Conservation (phyloP, 352 stramenopile genomes). For the Pythium dissotocum region DNA sequence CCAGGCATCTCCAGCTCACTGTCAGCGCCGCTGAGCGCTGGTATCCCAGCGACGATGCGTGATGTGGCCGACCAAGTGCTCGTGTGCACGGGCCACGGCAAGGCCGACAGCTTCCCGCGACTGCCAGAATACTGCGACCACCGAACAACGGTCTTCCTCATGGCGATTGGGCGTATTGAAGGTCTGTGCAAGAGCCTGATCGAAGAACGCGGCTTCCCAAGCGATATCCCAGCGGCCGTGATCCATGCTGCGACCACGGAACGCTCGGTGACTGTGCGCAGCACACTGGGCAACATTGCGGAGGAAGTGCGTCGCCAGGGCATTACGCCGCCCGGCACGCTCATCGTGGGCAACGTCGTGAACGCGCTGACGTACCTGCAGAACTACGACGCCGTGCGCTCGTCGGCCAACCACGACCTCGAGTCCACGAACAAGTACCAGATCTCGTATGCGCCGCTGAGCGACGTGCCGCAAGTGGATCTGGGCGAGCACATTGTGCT, state of each 20-base stretch:
- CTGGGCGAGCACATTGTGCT: conserved; percentile 63
- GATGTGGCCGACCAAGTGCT: conserved; percentile 94
- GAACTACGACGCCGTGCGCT: conserved; percentile 58
- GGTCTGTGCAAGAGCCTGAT: conserved; percentile 86
- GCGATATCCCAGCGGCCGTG: conserved; percentile 90
- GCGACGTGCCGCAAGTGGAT: conserved; percentile 48
- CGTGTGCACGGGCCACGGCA: conserved; percentile 93
- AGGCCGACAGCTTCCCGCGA: conserved; percentile 89
- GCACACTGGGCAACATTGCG: conserved; percentile 89
- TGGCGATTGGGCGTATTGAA: conserved; percentile 94
- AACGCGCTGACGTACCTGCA: conserved; percentile 68
- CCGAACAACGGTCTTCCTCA: conserved; percentile 97
- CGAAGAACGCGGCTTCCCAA: conserved; percentile 85
- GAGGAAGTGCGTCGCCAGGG: conserved; percentile 80
- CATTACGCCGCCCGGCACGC: conserved; percentile 91
- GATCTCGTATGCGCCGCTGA: conserved; percentile 65
- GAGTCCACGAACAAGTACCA: conserved; percentile 51
- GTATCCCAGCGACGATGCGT: conserved; percentile 95
- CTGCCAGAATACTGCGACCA: conserved; percentile 95
- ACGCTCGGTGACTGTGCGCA: conserved; percentile 86
- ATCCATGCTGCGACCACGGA: conserved; percentile 93
- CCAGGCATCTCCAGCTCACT: conserved; percentile 95
- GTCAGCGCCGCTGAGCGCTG: conserved; percentile 91
- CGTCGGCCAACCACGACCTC: conserved; percentile 22
- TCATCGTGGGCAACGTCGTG: conserved; percentile 95